Conservation (phyloP, 768 basidiomycete genomes). For the Leucocoprinus leucothites region DNA sequence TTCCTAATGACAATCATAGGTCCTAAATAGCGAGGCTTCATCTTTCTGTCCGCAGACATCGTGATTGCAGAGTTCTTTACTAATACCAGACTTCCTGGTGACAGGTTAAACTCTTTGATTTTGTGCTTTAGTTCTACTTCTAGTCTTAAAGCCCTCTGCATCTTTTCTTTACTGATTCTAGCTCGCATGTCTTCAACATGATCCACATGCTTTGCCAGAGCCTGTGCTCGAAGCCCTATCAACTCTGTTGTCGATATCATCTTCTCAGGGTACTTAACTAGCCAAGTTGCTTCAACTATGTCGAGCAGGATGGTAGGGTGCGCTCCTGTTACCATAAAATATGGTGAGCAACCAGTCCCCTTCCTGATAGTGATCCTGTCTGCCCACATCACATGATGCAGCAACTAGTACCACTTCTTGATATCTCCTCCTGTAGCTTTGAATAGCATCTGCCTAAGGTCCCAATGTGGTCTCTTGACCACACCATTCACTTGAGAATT, state of each 20-base stretch:
- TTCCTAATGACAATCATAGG: slow-evolving; percentile 16
- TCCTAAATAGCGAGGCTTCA: slow-evolving; percentile 33
- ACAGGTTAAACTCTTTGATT: slow-evolving; percentile 1
- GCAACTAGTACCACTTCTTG: slow-evolving; percentile 26
- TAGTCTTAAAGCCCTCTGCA: not conserved
- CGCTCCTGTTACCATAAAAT: slow-evolving; percentile 27
- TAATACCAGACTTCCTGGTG: slow-evolving; percentile 29
- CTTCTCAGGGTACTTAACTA: slow-evolving; percentile 18
- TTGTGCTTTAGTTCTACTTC: not conserved
- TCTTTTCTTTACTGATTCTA: not conserved
- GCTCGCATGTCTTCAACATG: slow-evolving; percentile 19
- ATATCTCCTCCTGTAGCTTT: slow-evolving; percentile 22
- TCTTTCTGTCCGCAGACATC: slow-evolving; percentile 26
- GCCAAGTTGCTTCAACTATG: slow-evolving; percentile 24
- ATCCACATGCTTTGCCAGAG: slow-evolving; percentile 17
- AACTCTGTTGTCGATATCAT: slow-evolving; percentile 18
- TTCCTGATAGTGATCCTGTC: slow-evolving; percentile 23
- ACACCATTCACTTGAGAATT: slow-evolving; percentile 21
- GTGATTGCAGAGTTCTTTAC: slow-evolving; percentile 30
- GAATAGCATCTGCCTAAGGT: slow-evolving; percentile 18
- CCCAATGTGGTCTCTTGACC: slow-evolving; percentile 21
- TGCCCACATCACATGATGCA: slow-evolving; percentile 30
- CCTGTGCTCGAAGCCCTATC: slow-evolving; percentile 18
- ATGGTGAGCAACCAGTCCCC: slow-evolving; percentile 25
- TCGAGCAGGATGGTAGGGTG: slow-evolving; percentile 29